These are phyloP conservation scores for Whalleya microplaca DNA, from an alignment of 2,329 filamentous ascomycete species.

Conservation along the genomic window DNA sequence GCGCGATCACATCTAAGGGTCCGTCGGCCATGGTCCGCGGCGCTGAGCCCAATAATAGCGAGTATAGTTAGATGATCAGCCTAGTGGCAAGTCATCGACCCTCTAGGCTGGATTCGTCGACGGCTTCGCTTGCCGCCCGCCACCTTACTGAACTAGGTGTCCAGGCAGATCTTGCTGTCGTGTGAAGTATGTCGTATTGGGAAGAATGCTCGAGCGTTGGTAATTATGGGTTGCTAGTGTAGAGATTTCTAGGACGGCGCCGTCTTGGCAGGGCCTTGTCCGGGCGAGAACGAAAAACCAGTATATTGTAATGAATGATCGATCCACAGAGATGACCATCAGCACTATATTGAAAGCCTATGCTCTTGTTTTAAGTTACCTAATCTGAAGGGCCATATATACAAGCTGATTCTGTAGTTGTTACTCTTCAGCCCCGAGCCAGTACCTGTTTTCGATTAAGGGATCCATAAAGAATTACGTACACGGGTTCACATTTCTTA, in stretches of 20 bases:
- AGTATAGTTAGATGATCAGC: not conserved
- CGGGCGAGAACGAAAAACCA: not conserved
- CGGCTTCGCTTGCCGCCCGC: not conserved
- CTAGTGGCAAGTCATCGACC: not conserved
- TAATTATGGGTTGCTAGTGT: slow-evolving; percentile 6
- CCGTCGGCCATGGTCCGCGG: slow-evolving; percentile 43
- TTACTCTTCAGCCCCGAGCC: no score
- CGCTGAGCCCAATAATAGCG: not conserved
- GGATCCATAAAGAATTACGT: no score
- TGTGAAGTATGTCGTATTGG: slow-evolving; percentile 9
- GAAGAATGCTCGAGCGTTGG: slow-evolving; percentile 7
- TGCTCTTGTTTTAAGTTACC: not conserved
- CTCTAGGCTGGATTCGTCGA: not conserved
- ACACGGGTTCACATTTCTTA: no score
- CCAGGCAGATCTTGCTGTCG: not conserved
- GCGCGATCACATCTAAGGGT: slow-evolving; percentile 77
- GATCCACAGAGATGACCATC: not conserved
- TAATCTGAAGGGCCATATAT: no score
- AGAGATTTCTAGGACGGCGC: slow-evolving; percentile 16
- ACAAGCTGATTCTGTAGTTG: no score
- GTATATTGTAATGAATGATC: not conserved
- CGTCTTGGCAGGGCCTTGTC: slow-evolving; percentile 17
- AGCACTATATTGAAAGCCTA: no score
- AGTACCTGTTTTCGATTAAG: no score
- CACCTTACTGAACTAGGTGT: not conserved